Base-by-base conservation (phyloP, 2,329 filamentous ascomycete genomes). In the Botryotinia narcissicola region DNA sequence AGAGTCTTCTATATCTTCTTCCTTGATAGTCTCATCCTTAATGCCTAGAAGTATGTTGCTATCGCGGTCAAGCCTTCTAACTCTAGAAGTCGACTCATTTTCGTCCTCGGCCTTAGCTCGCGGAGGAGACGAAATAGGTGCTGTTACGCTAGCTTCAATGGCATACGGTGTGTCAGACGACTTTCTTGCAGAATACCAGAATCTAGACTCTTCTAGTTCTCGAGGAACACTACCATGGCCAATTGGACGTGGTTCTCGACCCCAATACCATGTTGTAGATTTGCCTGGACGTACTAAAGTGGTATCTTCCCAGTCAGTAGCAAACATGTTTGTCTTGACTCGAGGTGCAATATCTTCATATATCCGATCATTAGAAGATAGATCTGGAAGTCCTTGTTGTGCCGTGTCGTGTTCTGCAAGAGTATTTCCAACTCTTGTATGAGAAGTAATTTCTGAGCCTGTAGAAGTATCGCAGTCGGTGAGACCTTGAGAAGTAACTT, bases 121-220 rank as follows among this genome's bases (percentile, higher is more conserved):
- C 18, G 46, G 46, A 37, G 25, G 35, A 42, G 46, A 29, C 10
- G 64, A 35, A 32, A 57, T 48, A 14, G 48, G 64, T n/a, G 9
- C 25, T 57, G 46, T 57, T 40, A 35, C 48, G 51, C 51, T 2
- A 29, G n/a, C 12, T 16, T 57, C 10, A 32, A 46, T 66, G 10
- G 42, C 18, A 25, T 22, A 18, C 4, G 42, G 42, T 46, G 29
- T 66, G 8, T 46, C 25, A 12, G 40, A 18, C 16, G 61, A 63
- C 16, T 63, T 63, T 44, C 61, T 63, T 44, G 61, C 40, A 29
- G 61, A 63, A 63, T 63, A 44, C 40, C 61, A 63, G 9, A 29
- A 63, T 32, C 25, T 63, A 20, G 61, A 63, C 32, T 29, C 40
- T 22, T 32, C 60, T 18, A 20, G 29, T 42, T 62, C 37, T 3